A percentile compares a stretch with the other conserved stretches of the same genome.
Evolutionary conservation across 192 early-diverging fungal species (phyloP).

Genomic region (Rhizophlyctis rosea): DNA sequence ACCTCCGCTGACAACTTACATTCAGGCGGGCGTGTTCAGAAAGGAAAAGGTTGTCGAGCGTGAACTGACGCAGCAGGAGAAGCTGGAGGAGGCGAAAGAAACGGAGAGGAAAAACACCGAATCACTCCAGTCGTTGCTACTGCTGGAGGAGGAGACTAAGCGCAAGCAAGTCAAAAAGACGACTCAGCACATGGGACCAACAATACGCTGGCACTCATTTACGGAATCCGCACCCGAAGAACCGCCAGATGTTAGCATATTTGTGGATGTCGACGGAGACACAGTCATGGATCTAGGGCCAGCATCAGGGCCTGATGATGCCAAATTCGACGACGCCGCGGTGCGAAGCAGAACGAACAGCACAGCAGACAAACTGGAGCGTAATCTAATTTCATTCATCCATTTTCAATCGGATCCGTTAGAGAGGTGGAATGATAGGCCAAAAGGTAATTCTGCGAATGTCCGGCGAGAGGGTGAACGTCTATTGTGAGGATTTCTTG

Average conservation of each 20-base stretch:
- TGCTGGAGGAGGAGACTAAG: constrained; percentile 17
- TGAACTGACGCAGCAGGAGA: constrained; percentile 30
- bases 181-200: constrained; percentile 13
- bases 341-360: not conserved
- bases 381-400: constrained; percentile 9
- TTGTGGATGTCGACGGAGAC: not conserved
- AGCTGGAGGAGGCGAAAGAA: constrained; percentile 28
- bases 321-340: not conserved
- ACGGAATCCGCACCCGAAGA: not conserved
- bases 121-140: constrained; percentile 13
- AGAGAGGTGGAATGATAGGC: constrained; percentile 1
- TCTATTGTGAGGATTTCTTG: not conserved
- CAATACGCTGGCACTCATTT: constrained; percentile 30
- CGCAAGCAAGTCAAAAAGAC: constrained; percentile 10
- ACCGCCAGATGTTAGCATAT: too few relatives aligned
- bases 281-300: not conserved
- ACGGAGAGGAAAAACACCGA: constrained; percentile 31
- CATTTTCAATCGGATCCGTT: constrained; percentile 19
- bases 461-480: not conserved
- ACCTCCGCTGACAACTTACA: too few relatives aligned
- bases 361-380: not conserved
- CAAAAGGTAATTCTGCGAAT: too few relatives aligned
- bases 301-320: not conserved
- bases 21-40: not conserved
- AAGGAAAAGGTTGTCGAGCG: constrained; percentile 14